Conservation (phyloP, 2,329 filamentous ascomycete genomes). For the Paecilomyces sp. region DNA sequence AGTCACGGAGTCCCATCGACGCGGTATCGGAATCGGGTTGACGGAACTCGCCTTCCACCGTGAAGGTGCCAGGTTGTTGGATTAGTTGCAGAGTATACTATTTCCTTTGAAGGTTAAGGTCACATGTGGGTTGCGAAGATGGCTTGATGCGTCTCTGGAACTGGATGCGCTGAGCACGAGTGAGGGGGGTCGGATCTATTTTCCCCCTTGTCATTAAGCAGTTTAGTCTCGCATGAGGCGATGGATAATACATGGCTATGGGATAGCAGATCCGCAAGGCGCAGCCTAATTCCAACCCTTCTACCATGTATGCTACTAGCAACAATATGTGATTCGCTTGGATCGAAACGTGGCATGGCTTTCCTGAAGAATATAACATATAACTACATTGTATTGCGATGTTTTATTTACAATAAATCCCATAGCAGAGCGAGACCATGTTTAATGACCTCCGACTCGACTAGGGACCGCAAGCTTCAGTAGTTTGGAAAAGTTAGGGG, state of each 20-base stretch:
- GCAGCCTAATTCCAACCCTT: background rate
- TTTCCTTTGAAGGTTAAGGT: background rate
- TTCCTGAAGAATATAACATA: background rate
- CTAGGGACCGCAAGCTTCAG: conserved; percentile 7
- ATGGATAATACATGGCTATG: too few relatives aligned
- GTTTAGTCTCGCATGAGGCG: too few relatives aligned
- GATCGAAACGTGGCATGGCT: background rate
- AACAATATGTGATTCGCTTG: background rate
- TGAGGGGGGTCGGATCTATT: background rate
- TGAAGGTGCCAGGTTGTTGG: background rate
- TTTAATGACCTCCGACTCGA: background rate
- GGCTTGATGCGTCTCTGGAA: too few relatives aligned
- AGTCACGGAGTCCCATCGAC: background rate
- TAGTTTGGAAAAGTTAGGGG: conserved; percentile 23
- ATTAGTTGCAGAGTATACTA: background rate
- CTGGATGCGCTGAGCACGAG: background rate
- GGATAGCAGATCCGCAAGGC: too few relatives aligned
- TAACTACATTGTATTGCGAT: background rate
- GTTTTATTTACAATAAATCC: too few relatives aligned
- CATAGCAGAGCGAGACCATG: too few relatives aligned
- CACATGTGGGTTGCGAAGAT: background rate
- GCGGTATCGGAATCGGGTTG: background rate
- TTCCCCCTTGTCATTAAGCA: background rate
- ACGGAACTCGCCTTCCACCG: background rate
- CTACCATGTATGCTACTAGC: background rate